Evolutionary conservation across 2,329 filamentous ascomycete genomes (phyloP).

Genomic region (Colletotrichum scovillei): DNA sequence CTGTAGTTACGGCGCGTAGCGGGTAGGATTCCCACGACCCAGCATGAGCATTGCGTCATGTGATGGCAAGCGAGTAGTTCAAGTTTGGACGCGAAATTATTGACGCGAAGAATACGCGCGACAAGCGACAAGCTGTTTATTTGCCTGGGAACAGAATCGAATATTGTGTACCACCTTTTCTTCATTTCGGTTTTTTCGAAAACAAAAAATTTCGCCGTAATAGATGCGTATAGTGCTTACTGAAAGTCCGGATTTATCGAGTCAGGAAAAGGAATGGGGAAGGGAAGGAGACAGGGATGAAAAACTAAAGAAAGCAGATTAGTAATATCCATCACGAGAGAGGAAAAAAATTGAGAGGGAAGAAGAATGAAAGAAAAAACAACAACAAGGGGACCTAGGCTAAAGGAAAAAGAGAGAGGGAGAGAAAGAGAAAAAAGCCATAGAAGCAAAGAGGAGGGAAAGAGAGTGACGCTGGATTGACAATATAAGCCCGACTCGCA

Average conservation of each 20-base stretch:
- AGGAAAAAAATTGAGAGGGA: neutral
- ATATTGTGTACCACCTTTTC: neutral
- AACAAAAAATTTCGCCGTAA: neutral
- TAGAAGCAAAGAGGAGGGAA: neutral
- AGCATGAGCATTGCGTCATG: slow-evolving; percentile 32
- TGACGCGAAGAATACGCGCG: slow-evolving; percentile 14
- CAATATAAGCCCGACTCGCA: slow-evolving; percentile 13
- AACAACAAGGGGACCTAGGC: neutral
- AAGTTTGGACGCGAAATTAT: neutral
- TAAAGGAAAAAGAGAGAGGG: no score
- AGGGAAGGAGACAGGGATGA: neutral
- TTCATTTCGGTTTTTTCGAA: no score
- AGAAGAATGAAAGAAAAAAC: neutral
- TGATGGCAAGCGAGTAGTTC: slow-evolving; percentile 13
- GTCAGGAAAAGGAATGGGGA: neutral
- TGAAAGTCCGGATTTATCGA: neutral
- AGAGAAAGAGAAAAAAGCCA: neutral
- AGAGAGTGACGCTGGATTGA: neutral
- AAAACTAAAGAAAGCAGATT: neutral
- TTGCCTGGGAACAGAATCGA: neutral
- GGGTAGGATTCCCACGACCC: slow-evolving; percentile 23
- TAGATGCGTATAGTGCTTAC: neutral
- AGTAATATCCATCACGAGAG: neutral
- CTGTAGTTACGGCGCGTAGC: slow-evolving; percentile 8
- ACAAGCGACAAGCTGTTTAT: neutral